Percentiles rank a stretch among this genome's conserved stretches.
These are phyloP conservation scores for Yamadazyma dushanensis DNA, from an alignment of 1,139 yeast species.

Conservation along the genomic window DNA sequence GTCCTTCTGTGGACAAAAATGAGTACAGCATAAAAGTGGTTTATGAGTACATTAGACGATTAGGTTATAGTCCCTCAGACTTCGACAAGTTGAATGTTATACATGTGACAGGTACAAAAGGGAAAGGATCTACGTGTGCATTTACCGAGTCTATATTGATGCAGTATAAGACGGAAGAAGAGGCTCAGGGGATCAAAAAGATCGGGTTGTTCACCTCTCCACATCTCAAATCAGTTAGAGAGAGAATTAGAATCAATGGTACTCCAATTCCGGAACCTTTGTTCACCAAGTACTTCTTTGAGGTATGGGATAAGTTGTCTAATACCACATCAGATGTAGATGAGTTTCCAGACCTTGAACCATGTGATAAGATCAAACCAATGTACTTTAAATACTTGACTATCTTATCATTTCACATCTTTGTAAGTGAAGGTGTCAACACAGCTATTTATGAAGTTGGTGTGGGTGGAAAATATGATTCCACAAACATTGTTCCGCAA, in stretches of 20 bases:
- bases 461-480: conserved; percentile 95
- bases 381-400: conserved; percentile 93
- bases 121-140: conserved; percentile 98
- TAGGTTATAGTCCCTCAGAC: conserved; percentile 74
- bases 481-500: conserved; percentile 78
- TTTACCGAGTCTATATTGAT: conserved; percentile 78
- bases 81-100: conserved; percentile 75
- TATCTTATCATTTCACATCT: conserved; percentile 84
- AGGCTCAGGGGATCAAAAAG: conserved; percentile 38
- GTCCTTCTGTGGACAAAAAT: conserved; percentile 59
- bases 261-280: conserved; percentile 75
- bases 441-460: conserved; percentile 97
- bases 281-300: conserved; percentile 88
- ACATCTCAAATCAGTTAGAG: conserved; percentile 89
- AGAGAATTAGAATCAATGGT: conserved; percentile 87
- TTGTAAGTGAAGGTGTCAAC: conserved; percentile 81
- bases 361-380: conserved; percentile 67
- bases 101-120: conserved; percentile 97
- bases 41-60: conserved; percentile 84
- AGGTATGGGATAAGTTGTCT: conserved; percentile 84
- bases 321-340: conserved; percentile 53
- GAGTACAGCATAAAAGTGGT: conserved; percentile 81
- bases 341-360: conserved; percentile 72
- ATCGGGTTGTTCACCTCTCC: conserved; percentile 95
- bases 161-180: conserved; percentile 44